Evolutionary conservation across 352 stramenopile genomes (phyloP), one percentile per base, ranked within the genome.

Genomic region (Phytophthora meadii): DNA sequence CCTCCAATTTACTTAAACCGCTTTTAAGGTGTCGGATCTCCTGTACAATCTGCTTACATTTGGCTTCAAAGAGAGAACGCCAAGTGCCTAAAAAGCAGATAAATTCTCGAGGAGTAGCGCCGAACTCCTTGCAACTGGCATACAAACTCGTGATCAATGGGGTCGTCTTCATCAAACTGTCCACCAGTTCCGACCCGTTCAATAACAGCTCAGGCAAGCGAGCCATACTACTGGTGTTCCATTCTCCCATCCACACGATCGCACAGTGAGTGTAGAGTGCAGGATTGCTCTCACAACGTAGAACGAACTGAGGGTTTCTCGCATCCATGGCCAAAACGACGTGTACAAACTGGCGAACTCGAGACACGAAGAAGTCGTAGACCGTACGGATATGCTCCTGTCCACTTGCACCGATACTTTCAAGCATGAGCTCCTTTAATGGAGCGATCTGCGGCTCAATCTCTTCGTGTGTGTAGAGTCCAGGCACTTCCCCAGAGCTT

Each of bases 201-300:
- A 96, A 34, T 14, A 95, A 46, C 14, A 95, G 68, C 36, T 91
- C 78, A 2, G 94, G 93, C 0, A 98, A 65, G 17, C 79, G 68
- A 39, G 82, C 78, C 76, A 98, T 85, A 25, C 82, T 95, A 17
- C 60, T 59, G 0, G 65, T 32, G 19, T 77, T 87, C 95, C 95
- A 98, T 57, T 97, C 85, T 1, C 92, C 95, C 72, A 98, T 97
- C 95, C 95, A 98, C 0, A 97, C 80, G 44, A 98, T 95, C 14
- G 84, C 68, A 55, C 93, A 98, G 2, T 81, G 74, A 15, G 89
- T 98, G 76, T 98, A 98, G 22, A 98, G 69, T 15, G 95, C 95
- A 9, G 95, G 95, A 54, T 98, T 98, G 40, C 87, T 96, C 63
- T 98, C 93, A 54, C 94, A 98, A 17, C 93, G 90, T 40, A 95